Conservation (phyloP, 2,329 filamentous ascomycete species). For the Xylaria sp. region DNA sequence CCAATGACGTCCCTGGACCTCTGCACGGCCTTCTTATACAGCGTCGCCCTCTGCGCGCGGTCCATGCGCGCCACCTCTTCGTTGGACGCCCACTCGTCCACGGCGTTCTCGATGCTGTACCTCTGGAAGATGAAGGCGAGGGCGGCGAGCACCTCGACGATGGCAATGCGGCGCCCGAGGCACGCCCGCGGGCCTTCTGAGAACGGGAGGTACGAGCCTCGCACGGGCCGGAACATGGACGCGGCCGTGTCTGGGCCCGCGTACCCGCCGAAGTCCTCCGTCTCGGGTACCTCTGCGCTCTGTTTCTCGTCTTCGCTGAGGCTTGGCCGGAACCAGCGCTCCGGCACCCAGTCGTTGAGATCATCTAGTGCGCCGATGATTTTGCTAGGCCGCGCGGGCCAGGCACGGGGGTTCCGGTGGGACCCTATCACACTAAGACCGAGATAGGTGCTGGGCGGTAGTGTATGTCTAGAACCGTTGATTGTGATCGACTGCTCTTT, state of each 20-base stretch:
- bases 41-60: conserved; percentile 54
- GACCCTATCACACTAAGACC: conserved; percentile 65
- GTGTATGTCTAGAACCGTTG: conserved; percentile 57
- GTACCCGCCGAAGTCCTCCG: conserved; percentile 67
- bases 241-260: conserved; percentile 69
- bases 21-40: conserved; percentile 71
- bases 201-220: conserved; percentile 68
- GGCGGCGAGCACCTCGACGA: conserved; percentile 67
- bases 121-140: conserved; percentile 66
- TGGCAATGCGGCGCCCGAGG: conserved; percentile 67
- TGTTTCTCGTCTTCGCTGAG: conserved; percentile 36
- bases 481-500: conserved; percentile 68
- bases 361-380: conserved; percentile 51
- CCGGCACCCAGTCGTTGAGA: conserved; percentile 67
- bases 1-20: conserved; percentile 64
- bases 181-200: conserved; percentile 67
- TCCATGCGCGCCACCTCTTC: conserved; percentile 65
- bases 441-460: conserved; percentile 66
- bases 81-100: conserved; percentile 66
- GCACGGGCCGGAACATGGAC: conserved; percentile 67
- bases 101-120: conserved; percentile 76
- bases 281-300: conserved; percentile 27
- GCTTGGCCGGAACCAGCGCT: conserved; percentile 64
- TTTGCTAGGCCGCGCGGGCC: conserved; percentile 66
- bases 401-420: conserved; percentile 78